phyloP scores from a whole-genome alignment of 140 eudicot species.

The Flaveria floridana region DNA sequence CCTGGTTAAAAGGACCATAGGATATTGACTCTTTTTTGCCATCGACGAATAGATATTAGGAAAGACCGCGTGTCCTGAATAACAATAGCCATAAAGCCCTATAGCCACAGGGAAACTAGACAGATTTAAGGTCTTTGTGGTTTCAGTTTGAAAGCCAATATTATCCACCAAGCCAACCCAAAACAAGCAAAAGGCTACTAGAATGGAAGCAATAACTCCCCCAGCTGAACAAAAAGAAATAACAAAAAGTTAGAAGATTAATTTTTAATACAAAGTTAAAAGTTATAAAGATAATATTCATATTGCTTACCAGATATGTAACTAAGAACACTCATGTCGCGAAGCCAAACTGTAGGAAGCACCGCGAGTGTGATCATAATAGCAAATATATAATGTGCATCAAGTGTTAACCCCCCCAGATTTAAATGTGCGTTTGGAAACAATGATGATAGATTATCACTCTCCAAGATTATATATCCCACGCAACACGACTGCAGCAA shows the following conservation, averaged over 20 bases:
- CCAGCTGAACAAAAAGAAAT: slow-evolving; percentile 57
- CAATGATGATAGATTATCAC: slow-evolving; percentile 82
- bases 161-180: slow-evolving; percentile 87
- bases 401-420: slow-evolving; percentile 47
- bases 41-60: slow-evolving; percentile 92
- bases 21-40: slow-evolving; percentile 70
- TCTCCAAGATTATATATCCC: slow-evolving; percentile 85
- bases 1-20: slow-evolving; percentile 79
- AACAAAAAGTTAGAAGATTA: not conserved
- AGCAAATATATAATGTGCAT: slow-evolving; percentile 72
- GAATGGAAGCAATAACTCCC: slow-evolving; percentile 83
- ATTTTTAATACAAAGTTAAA: not conserved
- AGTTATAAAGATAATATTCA: not conserved
- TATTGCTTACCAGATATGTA: slow-evolving; percentile 74
- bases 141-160: slow-evolving; percentile 52
- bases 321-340: slow-evolving; percentile 78
- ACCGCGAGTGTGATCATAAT: slow-evolving; percentile 67
- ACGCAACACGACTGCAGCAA: slow-evolving; percentile 84
- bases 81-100: slow-evolving; percentile 94
- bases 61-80: slow-evolving; percentile 95
- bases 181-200: slow-evolving; percentile 71
- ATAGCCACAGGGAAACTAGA: slow-evolving; percentile 89
- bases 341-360: slow-evolving; percentile 88
- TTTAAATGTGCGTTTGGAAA: slow-evolving; percentile 85
- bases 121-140: slow-evolving; percentile 59